Base-by-base conservation (phyloP, 805 yeast genomes). In the Helenozyma rhizophorensis region DNA sequence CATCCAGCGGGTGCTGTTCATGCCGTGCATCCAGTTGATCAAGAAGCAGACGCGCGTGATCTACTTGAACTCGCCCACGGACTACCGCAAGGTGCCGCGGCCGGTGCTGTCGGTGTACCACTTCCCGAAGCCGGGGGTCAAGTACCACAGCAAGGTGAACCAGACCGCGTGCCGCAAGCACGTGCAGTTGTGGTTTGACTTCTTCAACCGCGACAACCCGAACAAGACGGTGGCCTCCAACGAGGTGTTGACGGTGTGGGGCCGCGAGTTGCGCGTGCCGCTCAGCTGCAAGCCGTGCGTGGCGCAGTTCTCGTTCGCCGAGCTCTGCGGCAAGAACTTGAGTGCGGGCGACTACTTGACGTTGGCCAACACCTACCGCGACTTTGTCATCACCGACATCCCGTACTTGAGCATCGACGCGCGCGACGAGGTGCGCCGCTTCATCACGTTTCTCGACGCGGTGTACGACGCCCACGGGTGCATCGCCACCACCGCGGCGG, bases 331-430 rank as follows among this genome's bases (percentile, higher is more conserved):
- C 1, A 63, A 70, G 40, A 90, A 94, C 9, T 61, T 86, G 41
- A 88, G 95, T 12, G 96, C 97, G 0, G 97, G 97, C 8, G 98
- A 93, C 57, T 93, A 93, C 52, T 70, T 93, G 27, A 78, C 87
- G 14, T 62, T 93, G 40, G 95, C 97, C 9, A 70, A 74, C 4
- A 64, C 79, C 10, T 93, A 80, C 65, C 74, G 76, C 33, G 75
- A 88, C 6, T 82, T 88, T 44, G 78, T 93, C n/a, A 72, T 93
- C 28, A 87, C 97, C 0, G 97, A 93, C 53, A 88, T 93, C 26
- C 98, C 98, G 9, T 80, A 80, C 41, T 60, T 93, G 50, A 78
- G 94, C 14, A 70, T 83, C 9, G 72, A 81, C 45, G 82, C 77
- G 29, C 73, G 96, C 42, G 97, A 93, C 50, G 73, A 81, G 44